phyloP scores from a whole-genome alignment of 2,329 filamentous ascomycete genomes.

The Drechslera avenae region DNA sequence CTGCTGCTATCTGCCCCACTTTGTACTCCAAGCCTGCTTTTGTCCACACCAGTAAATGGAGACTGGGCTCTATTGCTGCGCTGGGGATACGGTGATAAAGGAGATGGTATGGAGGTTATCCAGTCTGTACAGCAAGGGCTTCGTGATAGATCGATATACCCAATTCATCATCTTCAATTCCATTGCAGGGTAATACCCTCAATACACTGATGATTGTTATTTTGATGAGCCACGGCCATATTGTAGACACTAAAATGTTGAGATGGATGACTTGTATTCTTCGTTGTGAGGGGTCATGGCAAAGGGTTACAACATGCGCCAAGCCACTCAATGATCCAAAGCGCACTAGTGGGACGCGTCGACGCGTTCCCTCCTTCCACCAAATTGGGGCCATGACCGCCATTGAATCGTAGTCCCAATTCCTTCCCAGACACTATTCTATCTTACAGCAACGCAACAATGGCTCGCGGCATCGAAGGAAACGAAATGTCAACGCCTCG shows the following conservation, averaged over 20 bases:
- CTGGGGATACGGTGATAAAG: neutral
- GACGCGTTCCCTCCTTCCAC: slow-evolving; percentile 11
- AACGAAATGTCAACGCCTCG: slow-evolving; percentile 54
- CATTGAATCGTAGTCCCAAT: neutral
- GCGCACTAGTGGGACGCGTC: slow-evolving; percentile 12
- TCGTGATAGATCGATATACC: no score
- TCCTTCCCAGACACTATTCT: neutral
- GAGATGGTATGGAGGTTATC: no score
- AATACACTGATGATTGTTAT: no score
- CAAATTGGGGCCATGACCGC: neutral
- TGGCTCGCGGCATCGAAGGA: slow-evolving; percentile 55
- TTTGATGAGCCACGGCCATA: no score
- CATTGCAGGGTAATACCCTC: no score
- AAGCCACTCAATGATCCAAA: slow-evolving; percentile 5
- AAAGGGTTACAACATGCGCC: slow-evolving; percentile 2
- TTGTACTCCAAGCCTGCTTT: slow-evolving; percentile 41
- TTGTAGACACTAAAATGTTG: no score
- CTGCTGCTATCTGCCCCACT: slow-evolving; percentile 43
- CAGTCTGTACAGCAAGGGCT: neutral
- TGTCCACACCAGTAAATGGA: slow-evolving; percentile 32
- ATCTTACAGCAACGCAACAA: slow-evolving; percentile 18
- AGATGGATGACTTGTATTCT: no score
- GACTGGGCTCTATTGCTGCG: neutral
- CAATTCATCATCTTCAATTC: no score
- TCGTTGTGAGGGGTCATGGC: neutral